These are phyloP conservation scores for Ascochyta clinopodiicola DNA, from an alignment of 2,329 filamentous ascomycete genomes.

Conservation along the genomic window DNA sequence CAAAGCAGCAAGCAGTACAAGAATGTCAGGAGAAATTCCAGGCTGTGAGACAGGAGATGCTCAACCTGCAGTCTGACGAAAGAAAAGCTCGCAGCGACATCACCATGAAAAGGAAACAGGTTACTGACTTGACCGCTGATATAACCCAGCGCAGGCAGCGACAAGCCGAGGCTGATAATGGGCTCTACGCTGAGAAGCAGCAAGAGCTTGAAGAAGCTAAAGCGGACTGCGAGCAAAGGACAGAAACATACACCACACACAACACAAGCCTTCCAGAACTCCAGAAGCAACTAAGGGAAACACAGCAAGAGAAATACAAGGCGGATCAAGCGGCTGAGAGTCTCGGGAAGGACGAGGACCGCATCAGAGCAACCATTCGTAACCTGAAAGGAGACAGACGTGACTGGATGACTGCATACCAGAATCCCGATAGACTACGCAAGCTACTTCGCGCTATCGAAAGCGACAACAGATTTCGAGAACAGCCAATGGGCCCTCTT, in stretches of 20 bases:
- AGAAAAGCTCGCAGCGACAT: conserved; percentile 68
- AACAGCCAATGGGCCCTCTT: conserved; percentile 82
- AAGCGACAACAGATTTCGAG: conserved; percentile 70
- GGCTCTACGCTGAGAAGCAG: conserved; percentile 68
- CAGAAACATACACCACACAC: conserved; percentile 52
- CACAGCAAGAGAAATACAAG: conserved; percentile 27
- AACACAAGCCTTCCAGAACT: conserved; percentile 44
- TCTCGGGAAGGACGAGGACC: conserved; percentile 58
- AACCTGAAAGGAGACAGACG: conserved; percentile 63
- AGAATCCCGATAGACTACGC: conserved; percentile 60
- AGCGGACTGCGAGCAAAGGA: conserved; percentile 55
- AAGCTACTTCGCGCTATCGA: conserved; percentile 72
- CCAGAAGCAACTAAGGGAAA: conserved; percentile 44
- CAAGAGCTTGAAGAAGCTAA: conserved; percentile 66
- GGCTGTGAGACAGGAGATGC: conserved; percentile 60
- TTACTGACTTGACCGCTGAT: conserved; percentile 52
- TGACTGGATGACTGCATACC: conserved; percentile 69
- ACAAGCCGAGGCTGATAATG: conserved; percentile 69
- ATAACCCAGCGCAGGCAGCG: conserved; percentile 65
- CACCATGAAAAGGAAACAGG: conserved; percentile 57
- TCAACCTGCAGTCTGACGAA: conserved; percentile 64
- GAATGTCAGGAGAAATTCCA: conserved; percentile 62
- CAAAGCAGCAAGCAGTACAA: conserved; percentile 56
- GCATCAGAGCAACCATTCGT: conserved; percentile 59
- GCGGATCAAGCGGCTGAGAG: conserved; percentile 37